A percentile compares a stretch with the other conserved stretches of the same genome.
Conservation (phyloP, 225 moss, liverwort and hornwort species). For the Bryum argenteum region DNA sequence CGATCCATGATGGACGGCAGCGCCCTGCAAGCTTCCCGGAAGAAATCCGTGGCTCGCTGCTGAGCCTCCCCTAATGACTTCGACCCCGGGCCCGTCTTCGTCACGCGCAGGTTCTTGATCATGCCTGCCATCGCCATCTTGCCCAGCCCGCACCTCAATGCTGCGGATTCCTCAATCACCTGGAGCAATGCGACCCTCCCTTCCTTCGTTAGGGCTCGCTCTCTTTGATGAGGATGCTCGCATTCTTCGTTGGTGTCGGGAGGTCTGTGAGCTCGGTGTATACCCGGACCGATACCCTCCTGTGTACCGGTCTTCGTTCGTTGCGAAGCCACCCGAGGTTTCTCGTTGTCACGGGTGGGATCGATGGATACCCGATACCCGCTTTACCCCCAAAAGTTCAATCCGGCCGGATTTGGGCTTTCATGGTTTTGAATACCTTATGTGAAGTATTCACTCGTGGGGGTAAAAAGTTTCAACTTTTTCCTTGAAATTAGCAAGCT, state of each 20-base stretch:
- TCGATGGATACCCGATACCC: too few species aligned
- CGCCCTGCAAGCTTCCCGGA: constrained; percentile 77
- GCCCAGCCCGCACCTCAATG: not conserved
- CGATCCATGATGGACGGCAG: constrained; percentile 85
- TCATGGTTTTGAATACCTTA: too few species aligned
- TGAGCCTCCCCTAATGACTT: constrained; percentile 71
- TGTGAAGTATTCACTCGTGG: too few species aligned
- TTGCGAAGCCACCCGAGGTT: too few species aligned
- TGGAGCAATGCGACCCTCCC: not conserved
- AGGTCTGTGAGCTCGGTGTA: too few species aligned
- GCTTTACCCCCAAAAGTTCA: too few species aligned
- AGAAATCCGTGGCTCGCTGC: constrained; percentile 63
- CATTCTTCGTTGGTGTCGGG: not conserved
- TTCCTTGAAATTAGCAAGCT: too few species aligned
- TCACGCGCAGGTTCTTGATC: constrained; percentile 59
- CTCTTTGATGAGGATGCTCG: not conserved
- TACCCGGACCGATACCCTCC: too few species aligned
- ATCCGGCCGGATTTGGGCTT: too few species aligned
- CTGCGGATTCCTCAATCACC: not conserved
- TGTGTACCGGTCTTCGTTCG: too few species aligned
- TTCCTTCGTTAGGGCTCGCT: not conserved
- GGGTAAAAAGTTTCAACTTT: too few species aligned
- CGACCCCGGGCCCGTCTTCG: constrained; percentile 58
- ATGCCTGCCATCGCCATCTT: constrained; percentile 59
- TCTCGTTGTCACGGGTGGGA: too few species aligned